A percentile compares a stretch with the other conserved stretches of the same genome.
These are phyloP conservation scores for Pseudonitzschia pungens DNA, from an alignment of 108 stramenopile genomes.

Conservation along the genomic window DNA sequence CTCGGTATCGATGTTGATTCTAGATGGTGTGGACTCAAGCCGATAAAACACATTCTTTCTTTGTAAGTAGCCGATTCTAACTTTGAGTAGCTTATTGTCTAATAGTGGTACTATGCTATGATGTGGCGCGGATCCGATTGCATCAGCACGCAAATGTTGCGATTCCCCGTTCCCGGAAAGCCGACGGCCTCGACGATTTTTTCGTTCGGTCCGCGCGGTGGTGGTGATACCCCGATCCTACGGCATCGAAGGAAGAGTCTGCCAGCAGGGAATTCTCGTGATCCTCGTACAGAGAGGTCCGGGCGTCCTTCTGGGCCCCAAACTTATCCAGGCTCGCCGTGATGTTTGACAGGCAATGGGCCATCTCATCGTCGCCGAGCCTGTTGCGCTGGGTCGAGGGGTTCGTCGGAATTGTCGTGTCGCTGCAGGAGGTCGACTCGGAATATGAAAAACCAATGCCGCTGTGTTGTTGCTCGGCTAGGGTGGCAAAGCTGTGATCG, in stretches of 20 bases:
- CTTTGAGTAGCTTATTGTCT: too few relatives aligned
- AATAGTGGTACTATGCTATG: too few relatives aligned
- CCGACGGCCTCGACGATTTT: not conserved
- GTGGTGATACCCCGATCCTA: not conserved
- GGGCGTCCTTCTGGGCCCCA: not conserved
- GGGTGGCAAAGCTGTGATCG: not conserved
- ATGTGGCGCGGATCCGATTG: not conserved
- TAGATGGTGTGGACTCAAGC: too few relatives aligned
- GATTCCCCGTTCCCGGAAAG: not conserved
- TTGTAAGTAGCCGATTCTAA: too few relatives aligned
- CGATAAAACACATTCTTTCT: too few relatives aligned
- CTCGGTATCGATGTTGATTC: too few relatives aligned
- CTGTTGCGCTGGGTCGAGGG: not conserved
- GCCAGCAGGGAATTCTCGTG: not conserved
- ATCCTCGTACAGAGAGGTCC: not conserved
- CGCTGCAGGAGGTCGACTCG: constrained; percentile 16
- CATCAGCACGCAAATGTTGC: not conserved
- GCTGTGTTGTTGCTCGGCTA: not conserved
- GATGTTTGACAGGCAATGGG: not conserved
- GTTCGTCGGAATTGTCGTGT: constrained; percentile 14
- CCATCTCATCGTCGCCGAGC: not conserved
- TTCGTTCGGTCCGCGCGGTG: not conserved
- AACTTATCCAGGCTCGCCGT: constrained; percentile 7
- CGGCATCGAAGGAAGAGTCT: not conserved
- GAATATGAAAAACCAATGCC: constrained; percentile 4